A percentile compares a stretch with the other conserved stretches of the same genome.
These are phyloP conservation scores for Vigna hirtella DNA, from an alignment of 306 rosid species.

Conservation along the genomic window DNA sequence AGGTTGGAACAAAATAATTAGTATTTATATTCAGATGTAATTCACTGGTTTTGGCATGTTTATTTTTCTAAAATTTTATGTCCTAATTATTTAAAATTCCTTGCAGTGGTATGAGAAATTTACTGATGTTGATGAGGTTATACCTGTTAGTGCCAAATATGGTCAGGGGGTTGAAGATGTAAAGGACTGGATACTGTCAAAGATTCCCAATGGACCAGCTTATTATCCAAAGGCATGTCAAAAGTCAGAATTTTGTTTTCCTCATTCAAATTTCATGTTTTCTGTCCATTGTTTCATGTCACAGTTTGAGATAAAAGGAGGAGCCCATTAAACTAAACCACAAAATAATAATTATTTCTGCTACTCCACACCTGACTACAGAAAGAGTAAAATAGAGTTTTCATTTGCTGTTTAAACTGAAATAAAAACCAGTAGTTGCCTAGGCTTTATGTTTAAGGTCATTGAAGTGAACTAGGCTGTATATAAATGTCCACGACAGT, in stretches of 20 bases:
- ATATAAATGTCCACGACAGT: constrained; percentile 17
- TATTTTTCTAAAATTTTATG: constrained; percentile 21
- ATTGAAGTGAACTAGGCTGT: background rate
- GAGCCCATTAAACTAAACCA: constrained; percentile 7
- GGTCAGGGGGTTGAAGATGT: constrained; percentile 95
- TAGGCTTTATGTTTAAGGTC: constrained; percentile 23
- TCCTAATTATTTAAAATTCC: constrained; percentile 38
- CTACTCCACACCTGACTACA: constrained; percentile 22
- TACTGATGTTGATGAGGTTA: constrained; percentile 85
- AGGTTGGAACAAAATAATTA: constrained; percentile 65
- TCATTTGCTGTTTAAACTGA: constrained; percentile 18
- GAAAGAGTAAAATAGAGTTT: constrained; percentile 33
- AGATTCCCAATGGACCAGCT: constrained; percentile 91
- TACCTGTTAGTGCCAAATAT: constrained; percentile 96
- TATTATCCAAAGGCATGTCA: constrained; percentile 87
- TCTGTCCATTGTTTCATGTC: constrained; percentile 27
- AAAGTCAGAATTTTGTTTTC: constrained; percentile 29
- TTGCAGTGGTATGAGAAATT: constrained; percentile 94
- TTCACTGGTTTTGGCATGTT: constrained; percentile 25
- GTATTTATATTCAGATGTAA: constrained; percentile 43
- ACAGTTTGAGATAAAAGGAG: constrained; percentile 22
- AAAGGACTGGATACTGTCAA: constrained; percentile 91
- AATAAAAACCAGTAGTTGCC: constrained; percentile 21
- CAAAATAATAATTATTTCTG: constrained; percentile 27
- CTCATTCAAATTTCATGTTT: constrained; percentile 30